These are phyloP conservation scores for Camellia granthamiana DNA, from an alignment of 148 eudicot species.

Conservation along the genomic window DNA sequence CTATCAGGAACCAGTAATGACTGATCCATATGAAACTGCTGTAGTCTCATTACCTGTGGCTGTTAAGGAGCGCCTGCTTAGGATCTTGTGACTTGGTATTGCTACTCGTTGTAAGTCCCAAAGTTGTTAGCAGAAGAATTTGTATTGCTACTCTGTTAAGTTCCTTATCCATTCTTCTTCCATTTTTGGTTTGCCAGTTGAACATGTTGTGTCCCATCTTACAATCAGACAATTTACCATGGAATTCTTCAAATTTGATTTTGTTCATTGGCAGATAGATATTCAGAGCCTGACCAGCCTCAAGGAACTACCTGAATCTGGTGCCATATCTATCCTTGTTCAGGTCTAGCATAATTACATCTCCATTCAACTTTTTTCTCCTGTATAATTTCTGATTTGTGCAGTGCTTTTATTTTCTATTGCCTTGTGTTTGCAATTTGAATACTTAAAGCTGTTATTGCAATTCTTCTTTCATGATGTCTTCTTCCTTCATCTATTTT, in stretches of 20 bases:
- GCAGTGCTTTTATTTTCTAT: background rate
- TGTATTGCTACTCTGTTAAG: no score
- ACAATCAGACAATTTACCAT: background rate
- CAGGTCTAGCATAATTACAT: slow-evolving; percentile 44
- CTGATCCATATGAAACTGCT: slow-evolving; percentile 72
- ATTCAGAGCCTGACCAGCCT: slow-evolving; percentile 47
- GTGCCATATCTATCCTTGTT: slow-evolving; percentile 71
- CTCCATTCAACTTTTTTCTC: background rate
- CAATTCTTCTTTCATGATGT: slow-evolving; percentile 15
- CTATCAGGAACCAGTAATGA: slow-evolving; percentile 39
- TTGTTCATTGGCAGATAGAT: slow-evolving; percentile 45
- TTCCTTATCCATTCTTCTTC: background rate
- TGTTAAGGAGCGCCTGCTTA: slow-evolving; percentile 65
- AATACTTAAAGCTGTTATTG: background rate
- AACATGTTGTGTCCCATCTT: background rate
- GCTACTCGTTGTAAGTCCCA: slow-evolving; percentile 62
- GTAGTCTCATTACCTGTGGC: slow-evolving; percentile 51
- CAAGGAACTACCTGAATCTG: slow-evolving; percentile 56
- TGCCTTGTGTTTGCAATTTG: background rate
- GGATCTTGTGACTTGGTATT: slow-evolving; percentile 68
- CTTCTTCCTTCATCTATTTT: slow-evolving; percentile 14
- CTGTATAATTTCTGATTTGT: background rate
- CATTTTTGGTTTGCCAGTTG: background rate
- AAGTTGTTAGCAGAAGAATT: slow-evolving; percentile 5
- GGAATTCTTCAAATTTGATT: background rate